Evolutionary conservation across 2,329 filamentous ascomycete genomes (phyloP).

Genomic region (Clarireedia hainanense): DNA sequence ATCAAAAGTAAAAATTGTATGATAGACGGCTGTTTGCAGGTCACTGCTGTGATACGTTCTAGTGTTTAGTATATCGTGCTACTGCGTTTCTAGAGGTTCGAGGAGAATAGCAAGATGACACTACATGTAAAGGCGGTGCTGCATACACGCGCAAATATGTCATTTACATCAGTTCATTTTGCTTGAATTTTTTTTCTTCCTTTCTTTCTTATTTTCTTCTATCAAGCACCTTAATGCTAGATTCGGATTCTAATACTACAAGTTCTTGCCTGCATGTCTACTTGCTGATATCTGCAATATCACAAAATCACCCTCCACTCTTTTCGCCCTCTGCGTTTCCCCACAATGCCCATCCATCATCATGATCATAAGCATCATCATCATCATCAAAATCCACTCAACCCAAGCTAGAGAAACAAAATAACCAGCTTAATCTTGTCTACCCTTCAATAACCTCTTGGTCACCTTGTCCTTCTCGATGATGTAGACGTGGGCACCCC

Average conservation of each 20-base stretch:
- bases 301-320: not conserved
- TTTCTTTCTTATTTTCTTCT: not conserved
- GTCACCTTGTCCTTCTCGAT: conserved; percentile 99
- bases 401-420: not conserved
- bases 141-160: not conserved
- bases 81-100: too few relatives aligned
- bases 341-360: not conserved
- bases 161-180: conserved; percentile 1
- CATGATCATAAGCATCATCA: not conserved
- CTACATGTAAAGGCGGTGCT: too few relatives aligned
- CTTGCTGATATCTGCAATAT: not conserved
- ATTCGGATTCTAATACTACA: conserved; percentile 21
- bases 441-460: conserved; percentile 94
- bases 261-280: not conserved
- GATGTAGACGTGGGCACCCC: conserved; percentile 98
- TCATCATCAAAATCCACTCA: too few relatives aligned
- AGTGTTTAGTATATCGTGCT: too few relatives aligned
- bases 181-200: too few relatives aligned
- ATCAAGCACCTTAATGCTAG: conserved; percentile 2
- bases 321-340: not conserved
- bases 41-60: too few relatives aligned
- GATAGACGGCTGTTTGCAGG: too few relatives aligned
- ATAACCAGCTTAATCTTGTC: conserved; percentile 65
- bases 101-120: too few relatives aligned
- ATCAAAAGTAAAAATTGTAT: not conserved